phyloP scores from a whole-genome alignment of 2,329 filamentous ascomycete species.

The Colletotrichum tanaceti region DNA sequence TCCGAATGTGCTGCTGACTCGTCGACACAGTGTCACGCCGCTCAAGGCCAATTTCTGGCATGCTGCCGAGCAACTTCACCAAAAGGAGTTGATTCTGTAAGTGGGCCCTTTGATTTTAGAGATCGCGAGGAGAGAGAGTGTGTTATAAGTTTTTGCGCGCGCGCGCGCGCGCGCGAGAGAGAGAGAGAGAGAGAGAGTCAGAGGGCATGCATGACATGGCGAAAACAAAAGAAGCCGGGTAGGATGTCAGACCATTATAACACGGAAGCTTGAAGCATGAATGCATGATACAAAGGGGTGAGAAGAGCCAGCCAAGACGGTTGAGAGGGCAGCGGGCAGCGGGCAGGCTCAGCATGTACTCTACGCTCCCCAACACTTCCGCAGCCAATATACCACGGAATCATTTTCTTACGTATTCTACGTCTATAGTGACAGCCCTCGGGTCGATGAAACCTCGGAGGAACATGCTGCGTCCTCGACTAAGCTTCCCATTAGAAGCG shows the following conservation, averaged over 20 bases:
- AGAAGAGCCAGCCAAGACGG: constrained; percentile 13
- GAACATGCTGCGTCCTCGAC: constrained; percentile 20
- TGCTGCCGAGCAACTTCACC: constrained; percentile 68
- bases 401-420: constrained; percentile 30
- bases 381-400: constrained; percentile 27
- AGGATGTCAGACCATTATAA: constrained; percentile 24
- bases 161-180: neutral
- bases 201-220: constrained; percentile 18
- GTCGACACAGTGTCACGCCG: constrained; percentile 80
- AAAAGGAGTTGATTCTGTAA: constrained; percentile 85
- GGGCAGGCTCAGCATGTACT: constrained; percentile 36
- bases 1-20: constrained; percentile 31
- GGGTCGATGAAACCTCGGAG: neutral
- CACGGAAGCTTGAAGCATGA: constrained; percentile 11
- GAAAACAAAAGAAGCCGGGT: constrained; percentile 34
- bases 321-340: constrained; percentile 24
- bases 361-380: constrained; percentile 28
- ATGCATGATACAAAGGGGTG: neutral
- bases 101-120: constrained; percentile 57
- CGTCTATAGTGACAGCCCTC: constrained; percentile 28
- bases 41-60: constrained; percentile 95
- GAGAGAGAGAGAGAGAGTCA: neutral
- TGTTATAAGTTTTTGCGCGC: too few species aligned
- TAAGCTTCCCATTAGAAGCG: constrained; percentile 28
- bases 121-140: constrained; percentile 3